A percentile compares a stretch with the other conserved stretches of the same genome.
phyloP scores from a whole-genome alignment of 75 land plant genomes.

The Azolla pinnata region DNA sequence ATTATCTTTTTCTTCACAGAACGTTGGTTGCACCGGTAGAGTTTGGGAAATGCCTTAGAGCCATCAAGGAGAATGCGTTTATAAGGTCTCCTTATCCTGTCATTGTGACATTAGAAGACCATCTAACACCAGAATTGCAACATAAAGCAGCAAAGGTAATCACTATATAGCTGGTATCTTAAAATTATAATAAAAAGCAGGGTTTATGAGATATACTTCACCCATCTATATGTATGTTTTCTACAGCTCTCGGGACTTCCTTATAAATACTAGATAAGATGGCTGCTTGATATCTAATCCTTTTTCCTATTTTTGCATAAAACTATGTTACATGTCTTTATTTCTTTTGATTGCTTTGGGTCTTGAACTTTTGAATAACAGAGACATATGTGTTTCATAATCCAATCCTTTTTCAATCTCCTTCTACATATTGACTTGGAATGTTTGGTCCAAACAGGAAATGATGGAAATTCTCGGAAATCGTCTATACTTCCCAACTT shows the following conservation, averaged over 20 bases:
- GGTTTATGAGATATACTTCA: too few relatives aligned
- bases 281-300: too few relatives aligned
- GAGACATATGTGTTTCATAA: too few relatives aligned
- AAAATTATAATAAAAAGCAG: background rate
- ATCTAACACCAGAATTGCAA: constrained; percentile 64
- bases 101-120: constrained; percentile 82
- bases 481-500: constrained; percentile 26
- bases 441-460: constrained; percentile 22
- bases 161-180: background rate
- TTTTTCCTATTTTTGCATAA: too few relatives aligned
- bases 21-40: constrained; percentile 77
- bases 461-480: constrained; percentile 43
- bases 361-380: background rate
- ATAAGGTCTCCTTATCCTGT: constrained; percentile 71
- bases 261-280: background rate
- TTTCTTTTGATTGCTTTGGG: background rate
- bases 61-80: constrained; percentile 81
- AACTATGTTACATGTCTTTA: too few relatives aligned
- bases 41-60: constrained; percentile 53
- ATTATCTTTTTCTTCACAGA: constrained; percentile 37
- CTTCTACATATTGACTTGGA: too few relatives aligned
- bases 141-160: constrained; percentile 77
- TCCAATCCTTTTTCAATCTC: too few relatives aligned
- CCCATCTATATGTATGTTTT: too few relatives aligned
- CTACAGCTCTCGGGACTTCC: background rate